A percentile compares a stretch with the other conserved stretches of the same genome.
Conservation (phyloP, 352 stramenopile genomes). For the Phytophthora pseudosyringae region DNA sequence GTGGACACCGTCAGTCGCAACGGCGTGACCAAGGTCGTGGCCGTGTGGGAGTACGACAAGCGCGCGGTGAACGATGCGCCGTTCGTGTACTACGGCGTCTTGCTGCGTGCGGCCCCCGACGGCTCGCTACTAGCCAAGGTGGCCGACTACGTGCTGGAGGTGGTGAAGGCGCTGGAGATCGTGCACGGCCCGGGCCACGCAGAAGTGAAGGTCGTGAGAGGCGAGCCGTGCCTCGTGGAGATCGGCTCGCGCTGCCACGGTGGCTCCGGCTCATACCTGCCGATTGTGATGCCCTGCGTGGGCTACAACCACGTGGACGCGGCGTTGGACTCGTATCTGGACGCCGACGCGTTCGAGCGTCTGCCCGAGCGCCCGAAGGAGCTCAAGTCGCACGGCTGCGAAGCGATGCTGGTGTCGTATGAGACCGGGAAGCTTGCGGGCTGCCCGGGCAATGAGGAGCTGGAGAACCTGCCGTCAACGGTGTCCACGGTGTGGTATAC, state of each 20-base stretch:
- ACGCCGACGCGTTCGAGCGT: slow-evolving; percentile 64
- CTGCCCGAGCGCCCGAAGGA: slow-evolving; percentile 54
- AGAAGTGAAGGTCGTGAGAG: slow-evolving; percentile 87
- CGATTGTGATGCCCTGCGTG: slow-evolving; percentile 89
- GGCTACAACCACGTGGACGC: slow-evolving; percentile 94
- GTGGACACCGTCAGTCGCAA: slow-evolving; percentile 96
- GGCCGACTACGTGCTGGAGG: slow-evolving; percentile 71
- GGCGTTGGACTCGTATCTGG: slow-evolving; percentile 89
- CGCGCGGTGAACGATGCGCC: slow-evolving; percentile 90
- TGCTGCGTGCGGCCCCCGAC: slow-evolving; percentile 58
- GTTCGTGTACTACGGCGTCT: slow-evolving; percentile 95
- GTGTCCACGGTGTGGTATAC: slow-evolving; percentile 81
- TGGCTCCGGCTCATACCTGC: slow-evolving; percentile 93
- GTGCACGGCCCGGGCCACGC: slow-evolving; percentile 84
- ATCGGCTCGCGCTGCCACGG: slow-evolving; percentile 95
- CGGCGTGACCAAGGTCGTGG: slow-evolving; percentile 94
- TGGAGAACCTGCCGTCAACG: slow-evolving; percentile 89
- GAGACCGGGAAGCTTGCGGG: slow-evolving; percentile 81
- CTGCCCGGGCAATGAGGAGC: slow-evolving; percentile 86
- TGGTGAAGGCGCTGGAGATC: slow-evolving; percentile 86
- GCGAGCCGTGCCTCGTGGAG: slow-evolving; percentile 93
- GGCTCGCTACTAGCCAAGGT: slow-evolving; percentile 55
- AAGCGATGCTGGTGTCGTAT: slow-evolving; percentile 94
- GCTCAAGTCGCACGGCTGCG: slow-evolving; percentile 85
- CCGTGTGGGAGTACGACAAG: slow-evolving; percentile 98